Evolutionary conservation across 2,329 filamentous ascomycete genomes (phyloP).

Genomic region (Neonectria punicea): DNA sequence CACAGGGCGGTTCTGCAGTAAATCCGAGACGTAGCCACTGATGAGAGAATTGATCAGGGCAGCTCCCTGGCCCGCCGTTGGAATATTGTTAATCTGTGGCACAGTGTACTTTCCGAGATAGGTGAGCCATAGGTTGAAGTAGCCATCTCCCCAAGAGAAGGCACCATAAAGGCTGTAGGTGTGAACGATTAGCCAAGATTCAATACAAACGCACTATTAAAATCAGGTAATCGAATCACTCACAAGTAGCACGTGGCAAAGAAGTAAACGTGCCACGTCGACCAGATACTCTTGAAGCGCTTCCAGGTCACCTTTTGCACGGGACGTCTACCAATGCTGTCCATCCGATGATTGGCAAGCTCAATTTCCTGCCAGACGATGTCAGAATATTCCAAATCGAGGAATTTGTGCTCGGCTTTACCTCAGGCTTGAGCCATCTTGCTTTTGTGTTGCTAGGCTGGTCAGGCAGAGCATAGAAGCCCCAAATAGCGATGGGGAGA

Average conservation of each 20-base stretch:
- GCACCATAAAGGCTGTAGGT: slow-evolving; percentile 19
- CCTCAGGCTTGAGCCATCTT: slow-evolving; percentile 20
- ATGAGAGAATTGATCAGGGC: slow-evolving; percentile 27
- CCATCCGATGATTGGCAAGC: slow-evolving; percentile 21
- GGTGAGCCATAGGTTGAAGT: slow-evolving; percentile 53
- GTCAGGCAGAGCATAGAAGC: slow-evolving; percentile 30
- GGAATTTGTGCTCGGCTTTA: neutral
- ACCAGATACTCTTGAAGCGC: slow-evolving; percentile 25
- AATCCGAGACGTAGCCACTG: slow-evolving; percentile 19
- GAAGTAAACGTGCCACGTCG: slow-evolving; percentile 26
- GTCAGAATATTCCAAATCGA: neutral
- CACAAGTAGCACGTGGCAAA: slow-evolving; percentile 27
- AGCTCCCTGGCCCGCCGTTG: slow-evolving; percentile 44
- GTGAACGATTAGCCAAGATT: neutral
- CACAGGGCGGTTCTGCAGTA: slow-evolving; percentile 20
- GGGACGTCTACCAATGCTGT: slow-evolving; percentile 16
- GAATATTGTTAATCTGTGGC: slow-evolving; percentile 55
- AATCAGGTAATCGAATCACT: neutral
- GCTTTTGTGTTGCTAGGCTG: slow-evolving; percentile 24
- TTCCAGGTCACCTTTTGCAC: slow-evolving; percentile 25
- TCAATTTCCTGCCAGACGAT: slow-evolving; percentile 9
- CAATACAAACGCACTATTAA: neutral
- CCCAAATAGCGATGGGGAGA: slow-evolving; percentile 30
- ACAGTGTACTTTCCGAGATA: slow-evolving; percentile 46
- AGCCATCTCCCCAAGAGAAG: slow-evolving; percentile 32